These are phyloP conservation scores for Diutina scorzettiae DNA, from an alignment of 1,139 yeast genomes.

Conservation along the genomic window DNA sequence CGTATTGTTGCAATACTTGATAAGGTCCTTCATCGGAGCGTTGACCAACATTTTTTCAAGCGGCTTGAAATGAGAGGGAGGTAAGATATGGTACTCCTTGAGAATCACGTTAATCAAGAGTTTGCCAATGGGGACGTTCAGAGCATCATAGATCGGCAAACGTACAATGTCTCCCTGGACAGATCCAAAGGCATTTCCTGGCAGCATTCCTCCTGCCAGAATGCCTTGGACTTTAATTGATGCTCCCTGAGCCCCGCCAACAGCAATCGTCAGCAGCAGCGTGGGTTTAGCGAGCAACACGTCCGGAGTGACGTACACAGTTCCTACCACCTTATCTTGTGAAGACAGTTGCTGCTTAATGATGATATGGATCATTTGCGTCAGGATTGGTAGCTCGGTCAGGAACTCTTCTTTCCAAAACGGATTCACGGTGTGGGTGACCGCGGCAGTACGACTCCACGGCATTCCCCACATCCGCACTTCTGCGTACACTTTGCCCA, in stretches of 20 bases:
- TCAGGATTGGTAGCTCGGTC: slow-evolving; percentile 43
- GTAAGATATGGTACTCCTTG: slow-evolving; percentile 47
- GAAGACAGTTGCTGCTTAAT: slow-evolving; percentile 25
- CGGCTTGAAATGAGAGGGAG: slow-evolving; percentile 44
- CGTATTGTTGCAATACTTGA: slow-evolving; percentile 32
- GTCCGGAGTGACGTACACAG: slow-evolving; percentile 45
- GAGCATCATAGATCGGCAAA: slow-evolving; percentile 28
- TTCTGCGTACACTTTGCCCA: slow-evolving; percentile 45
- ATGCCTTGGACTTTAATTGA: slow-evolving; percentile 13
- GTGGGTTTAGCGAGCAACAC: slow-evolving; percentile 26
- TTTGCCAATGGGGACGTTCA: slow-evolving; percentile 42
- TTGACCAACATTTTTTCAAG: slow-evolving; percentile 47
- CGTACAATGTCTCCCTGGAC: slow-evolving; percentile 19
- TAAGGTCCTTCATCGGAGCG: slow-evolving; percentile 38
- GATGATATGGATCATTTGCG: slow-evolving; percentile 40
- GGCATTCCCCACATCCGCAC: slow-evolving; percentile 54
- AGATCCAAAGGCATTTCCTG: slow-evolving; percentile 8
- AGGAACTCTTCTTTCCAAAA: slow-evolving; percentile 65
- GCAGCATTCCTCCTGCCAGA: slow-evolving; percentile 8
- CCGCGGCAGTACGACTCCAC: slow-evolving; percentile 60
- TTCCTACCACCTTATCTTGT: slow-evolving; percentile 36
- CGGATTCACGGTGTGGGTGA: slow-evolving; percentile 36
- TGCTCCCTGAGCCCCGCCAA: slow-evolving; percentile 19
- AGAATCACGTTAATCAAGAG: slow-evolving; percentile 43
- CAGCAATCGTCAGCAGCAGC: slow-evolving; percentile 26